Base-by-base conservation (phyloP, 2,329 filamentous ascomycete species). In the Sporothrix mexicana region DNA sequence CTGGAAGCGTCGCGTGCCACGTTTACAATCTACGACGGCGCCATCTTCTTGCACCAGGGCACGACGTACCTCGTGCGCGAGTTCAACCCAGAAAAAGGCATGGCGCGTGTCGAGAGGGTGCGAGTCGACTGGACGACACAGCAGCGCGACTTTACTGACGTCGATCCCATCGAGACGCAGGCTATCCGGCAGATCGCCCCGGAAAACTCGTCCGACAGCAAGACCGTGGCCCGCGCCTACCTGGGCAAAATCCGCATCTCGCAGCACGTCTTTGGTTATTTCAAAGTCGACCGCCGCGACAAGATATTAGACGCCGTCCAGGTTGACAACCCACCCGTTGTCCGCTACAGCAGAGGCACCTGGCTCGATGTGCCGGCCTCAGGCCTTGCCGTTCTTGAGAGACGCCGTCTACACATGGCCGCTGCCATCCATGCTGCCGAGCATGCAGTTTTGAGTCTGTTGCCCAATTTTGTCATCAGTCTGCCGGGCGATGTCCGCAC, bases 21-120 rank as follows among this genome's bases (percentile, higher is more conserved):
- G 76, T 98, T 97, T 81, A 97, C 94, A 1, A 88, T 99, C 74
- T 99, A 99, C 81, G 95, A 98, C 80, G 96, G 96, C 13, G 96
- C 94, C 61, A 98, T 99, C 75, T 99, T 97, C 83, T 85, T 99
- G 5, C 96, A 99, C 78, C 96, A 99, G 82, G 96, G 96, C n/a
- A 90, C 90, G 75, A 95, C 92, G 1, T 99, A 97, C 79, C 87
- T 98, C 2, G 93, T 99, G 70, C 92, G 94, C 77, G 94, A 98
- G 77, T 95, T 98, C 78, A 89, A 89, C 75, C 91, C 93, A 0
- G 93, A 96, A 47, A 88, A 88, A 74, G 91, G 91, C 78, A 91
- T 98, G 76, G 96, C 96, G 4, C 92, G 92, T 76, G 96, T 99
- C 3, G 92, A 96, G 81, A 89, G 89, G 74, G 95, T 98, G 68